Conservation (phyloP, 2,329 filamentous ascomycete species). For the Coniochaeta sp. region DNA sequence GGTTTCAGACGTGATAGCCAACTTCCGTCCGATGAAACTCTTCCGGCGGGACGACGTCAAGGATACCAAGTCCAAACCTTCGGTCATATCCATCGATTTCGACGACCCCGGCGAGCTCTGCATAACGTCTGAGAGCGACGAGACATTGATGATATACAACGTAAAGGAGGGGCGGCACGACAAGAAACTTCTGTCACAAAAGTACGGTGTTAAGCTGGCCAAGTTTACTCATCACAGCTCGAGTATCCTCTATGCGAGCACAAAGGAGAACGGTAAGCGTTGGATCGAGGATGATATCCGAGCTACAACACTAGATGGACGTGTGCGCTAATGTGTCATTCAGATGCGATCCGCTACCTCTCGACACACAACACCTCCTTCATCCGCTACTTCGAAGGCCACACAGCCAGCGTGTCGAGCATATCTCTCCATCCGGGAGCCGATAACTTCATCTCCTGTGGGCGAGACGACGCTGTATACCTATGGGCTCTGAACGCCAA, state of each 20-base stretch:
- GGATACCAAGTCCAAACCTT: slow-evolving; percentile 44
- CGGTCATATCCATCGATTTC: slow-evolving; percentile 88
- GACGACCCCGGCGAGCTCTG: slow-evolving; percentile 91
- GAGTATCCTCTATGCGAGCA: slow-evolving; percentile 91
- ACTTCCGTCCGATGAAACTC: slow-evolving; percentile 71
- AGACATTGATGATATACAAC: slow-evolving; percentile 93
- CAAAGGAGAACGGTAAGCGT: slow-evolving; percentile 75
- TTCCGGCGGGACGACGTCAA: slow-evolving; percentile 52
- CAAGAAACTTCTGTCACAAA: slow-evolving; percentile 88
- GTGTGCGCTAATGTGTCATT: background rate
- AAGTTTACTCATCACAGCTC: slow-evolving; percentile 89
- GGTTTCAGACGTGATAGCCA: slow-evolving; percentile 69
- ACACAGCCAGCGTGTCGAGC: slow-evolving; percentile 76
- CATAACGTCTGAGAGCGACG: slow-evolving; percentile 86
- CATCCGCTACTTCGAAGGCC: slow-evolving; percentile 91
- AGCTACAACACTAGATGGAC: background rate
- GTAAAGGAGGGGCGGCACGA: slow-evolving; percentile 83
- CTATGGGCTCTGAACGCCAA: slow-evolving; percentile 84
- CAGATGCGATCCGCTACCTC: slow-evolving; percentile 77
- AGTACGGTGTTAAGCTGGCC: slow-evolving; percentile 91
- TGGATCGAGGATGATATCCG: background rate
- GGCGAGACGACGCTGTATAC: slow-evolving; percentile 82
- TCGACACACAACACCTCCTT: slow-evolving; percentile 95
- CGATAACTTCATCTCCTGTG: slow-evolving; percentile 89
- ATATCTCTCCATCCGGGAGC: slow-evolving; percentile 77